A percentile compares a stretch with the other conserved stretches of the same genome.
Evolutionary conservation across 2,329 filamentous ascomycete genomes (phyloP).

Genomic region (Domatiomyces catenatus): DNA sequence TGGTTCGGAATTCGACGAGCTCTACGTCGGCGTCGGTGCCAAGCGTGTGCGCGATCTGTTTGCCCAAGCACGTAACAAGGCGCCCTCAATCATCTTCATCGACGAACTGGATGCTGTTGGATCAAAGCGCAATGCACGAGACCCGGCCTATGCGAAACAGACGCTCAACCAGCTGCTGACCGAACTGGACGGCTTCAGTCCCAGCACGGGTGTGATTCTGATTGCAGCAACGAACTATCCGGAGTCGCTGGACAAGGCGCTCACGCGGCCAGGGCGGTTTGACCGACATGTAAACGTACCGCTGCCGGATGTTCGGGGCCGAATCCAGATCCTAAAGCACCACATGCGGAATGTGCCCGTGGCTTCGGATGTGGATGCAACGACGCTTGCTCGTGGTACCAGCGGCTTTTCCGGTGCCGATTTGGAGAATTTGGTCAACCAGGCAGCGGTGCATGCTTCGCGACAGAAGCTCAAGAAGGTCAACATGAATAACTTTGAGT

Average conservation of each 20-base stretch:
- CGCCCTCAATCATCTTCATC: slow-evolving; percentile 87
- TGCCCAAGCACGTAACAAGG: slow-evolving; percentile 63
- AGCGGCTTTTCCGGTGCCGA: slow-evolving; percentile 90
- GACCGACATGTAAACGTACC: slow-evolving; percentile 82
- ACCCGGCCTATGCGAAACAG: slow-evolving; percentile 91
- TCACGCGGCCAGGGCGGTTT: slow-evolving; percentile 87
- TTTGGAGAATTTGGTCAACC: slow-evolving; percentile 90
- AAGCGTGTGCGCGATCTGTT: slow-evolving; percentile 96
- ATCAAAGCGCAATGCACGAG: slow-evolving; percentile 78
- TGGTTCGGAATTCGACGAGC: slow-evolving; percentile 93
- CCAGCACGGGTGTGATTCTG: slow-evolving; percentile 87
- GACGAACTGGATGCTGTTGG: slow-evolving; percentile 91
- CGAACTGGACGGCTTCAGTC: slow-evolving; percentile 91
- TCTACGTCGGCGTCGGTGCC: slow-evolving; percentile 91
- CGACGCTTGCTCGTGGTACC: slow-evolving; percentile 70
- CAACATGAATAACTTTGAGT: slow-evolving; percentile 69
- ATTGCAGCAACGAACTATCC: slow-evolving; percentile 95
- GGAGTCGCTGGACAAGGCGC: slow-evolving; percentile 80
- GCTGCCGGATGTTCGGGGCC: slow-evolving; percentile 82
- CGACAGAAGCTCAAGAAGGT: slow-evolving; percentile 66
- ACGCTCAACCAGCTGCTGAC: slow-evolving; percentile 94
- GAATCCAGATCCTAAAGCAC: slow-evolving; percentile 82
- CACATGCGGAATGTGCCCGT: slow-evolving; percentile 85
- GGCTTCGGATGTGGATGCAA: slow-evolving; percentile 63
- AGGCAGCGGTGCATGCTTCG: slow-evolving; percentile 87